Conservation (phyloP, 1,139 yeast species). For the Yamadazyma epiphylla region DNA sequence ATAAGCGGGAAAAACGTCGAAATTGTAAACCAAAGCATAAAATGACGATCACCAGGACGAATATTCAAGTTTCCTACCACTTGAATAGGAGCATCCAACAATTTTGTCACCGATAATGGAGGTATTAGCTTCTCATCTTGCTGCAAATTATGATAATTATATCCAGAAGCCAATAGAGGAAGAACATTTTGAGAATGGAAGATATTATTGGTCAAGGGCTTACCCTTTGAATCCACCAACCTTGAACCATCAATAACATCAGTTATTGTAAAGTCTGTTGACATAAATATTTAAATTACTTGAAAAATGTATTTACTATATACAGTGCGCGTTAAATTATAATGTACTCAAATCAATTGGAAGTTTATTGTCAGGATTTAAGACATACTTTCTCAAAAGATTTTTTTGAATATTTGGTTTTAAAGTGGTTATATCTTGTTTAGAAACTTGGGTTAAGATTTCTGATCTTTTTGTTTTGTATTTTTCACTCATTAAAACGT, state of each 20-base stretch:
- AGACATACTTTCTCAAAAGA: slow-evolving; percentile 37
- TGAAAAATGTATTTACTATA: slow-evolving; percentile 7
- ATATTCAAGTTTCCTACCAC: slow-evolving; percentile 26
- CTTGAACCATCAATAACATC: slow-evolving; percentile 3
- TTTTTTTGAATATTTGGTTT: slow-evolving; percentile 33
- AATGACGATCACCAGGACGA: slow-evolving; percentile 46
- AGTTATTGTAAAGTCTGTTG: no score
- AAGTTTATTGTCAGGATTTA: slow-evolving; percentile 33
- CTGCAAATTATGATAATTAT: slow-evolving; percentile 9
- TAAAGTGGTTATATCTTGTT: slow-evolving; percentile 20
- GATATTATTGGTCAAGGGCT: slow-evolving; percentile 5
- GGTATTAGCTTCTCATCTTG: slow-evolving; percentile 17
- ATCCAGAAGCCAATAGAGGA: slow-evolving; percentile 10
- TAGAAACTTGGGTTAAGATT: slow-evolving; percentile 24
- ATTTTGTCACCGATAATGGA: slow-evolving; percentile 20
- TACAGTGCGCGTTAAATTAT: slow-evolving; percentile 5
- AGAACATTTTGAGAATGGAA: slow-evolving; percentile 6
- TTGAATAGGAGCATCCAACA: slow-evolving; percentile 30
- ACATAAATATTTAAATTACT: no score
- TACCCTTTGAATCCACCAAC: slow-evolving; percentile 9
- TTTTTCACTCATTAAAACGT: slow-evolving; percentile 30
- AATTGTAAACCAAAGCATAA: slow-evolving; percentile 56
- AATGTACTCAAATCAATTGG: slow-evolving; percentile 21
- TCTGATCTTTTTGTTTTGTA: slow-evolving; percentile 19
- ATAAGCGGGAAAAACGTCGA: slow-evolving; percentile 68